Base-by-base conservation (phyloP, 1,139 yeast species). In the Zygosaccharomyces sapae region DNA sequence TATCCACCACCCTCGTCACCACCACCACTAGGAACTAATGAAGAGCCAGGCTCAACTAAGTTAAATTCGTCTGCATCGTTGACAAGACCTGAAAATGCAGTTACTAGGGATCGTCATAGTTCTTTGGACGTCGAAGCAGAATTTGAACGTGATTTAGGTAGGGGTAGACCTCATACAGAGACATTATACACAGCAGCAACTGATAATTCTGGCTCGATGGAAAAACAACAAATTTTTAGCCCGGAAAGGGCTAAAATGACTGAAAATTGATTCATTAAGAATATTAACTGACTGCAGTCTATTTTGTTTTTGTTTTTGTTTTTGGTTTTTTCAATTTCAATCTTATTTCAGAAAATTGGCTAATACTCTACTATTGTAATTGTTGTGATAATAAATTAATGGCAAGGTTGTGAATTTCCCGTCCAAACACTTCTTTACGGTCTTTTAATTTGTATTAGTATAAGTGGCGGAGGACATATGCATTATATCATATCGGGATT, bases 1-100 rank as follows among this genome's bases (percentile, higher is more conserved):
- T 43, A 55, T n/a, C 57, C 61, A 22, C 60, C 22, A 19, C 22
- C 22, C 22, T 19, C 22, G 22, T 19, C 62, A n/a, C 62, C 62
- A 19, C 29, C 52, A 5, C 43, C 55, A 29, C 50, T 33, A 18
- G 48, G 39, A 25, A 27, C 34, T 5, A 29, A 33, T n/a, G 41
- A 38, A 38, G 16, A 4, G 12, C 16, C 19, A 31, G 16, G 46
- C 4, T 46, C 41, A 12, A 44, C 47, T 6, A 22, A 22, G 25
- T 7, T 22, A 22, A 22, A 22, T 22, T 47, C 54, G 1, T 43
- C 50, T 10, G 47, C 31, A 7, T 49, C 49, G 13, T 18, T 50
- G 12, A 47, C 44, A 16, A 36, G 50, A n/a, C 53, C 51, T n/a
- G 38, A 37, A 19, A 44, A 49, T n/a, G 58, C 50, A 8, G 45